Conservation (phyloP, 164 flowering plant species). For the Warburgia ugandensis region DNA sequence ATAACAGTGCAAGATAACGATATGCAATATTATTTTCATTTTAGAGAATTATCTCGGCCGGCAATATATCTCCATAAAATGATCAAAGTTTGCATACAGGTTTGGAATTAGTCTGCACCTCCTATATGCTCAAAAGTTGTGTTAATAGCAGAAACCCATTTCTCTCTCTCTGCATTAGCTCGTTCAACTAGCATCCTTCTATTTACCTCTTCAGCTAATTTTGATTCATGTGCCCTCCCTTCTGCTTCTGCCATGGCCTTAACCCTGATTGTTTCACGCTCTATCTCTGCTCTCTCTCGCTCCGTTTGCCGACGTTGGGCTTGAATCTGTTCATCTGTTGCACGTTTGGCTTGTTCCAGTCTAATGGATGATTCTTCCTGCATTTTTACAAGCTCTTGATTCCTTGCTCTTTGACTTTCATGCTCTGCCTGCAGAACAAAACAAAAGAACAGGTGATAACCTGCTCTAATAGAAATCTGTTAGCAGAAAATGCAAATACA, state of each 20-base stretch:
- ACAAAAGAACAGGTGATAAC: neutral
- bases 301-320: slow-evolving; percentile 80
- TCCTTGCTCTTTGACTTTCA: slow-evolving; percentile 72
- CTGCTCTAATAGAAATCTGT: neutral
- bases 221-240: slow-evolving; percentile 90
- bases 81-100: too few relatives aligned
- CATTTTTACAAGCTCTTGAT: slow-evolving; percentile 80
- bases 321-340: slow-evolving; percentile 88
- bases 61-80: too few relatives aligned
- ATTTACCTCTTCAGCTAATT: slow-evolving; percentile 79
- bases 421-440: slow-evolving; percentile 65
- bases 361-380: slow-evolving; percentile 81
- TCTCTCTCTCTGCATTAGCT: slow-evolving; percentile 80
- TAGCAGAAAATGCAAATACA: neutral
- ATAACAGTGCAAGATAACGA: too few relatives aligned
- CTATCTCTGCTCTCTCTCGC: slow-evolving; percentile 83
- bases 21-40: too few relatives aligned
- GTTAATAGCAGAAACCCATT: slow-evolving; percentile 96
- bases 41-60: too few relatives aligned
- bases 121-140: slow-evolving; percentile 89
- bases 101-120: slow-evolving; percentile 43
- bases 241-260: slow-evolving; percentile 92
- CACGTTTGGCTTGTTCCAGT: slow-evolving; percentile 69
- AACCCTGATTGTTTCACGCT: slow-evolving; percentile 80
- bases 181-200: slow-evolving; percentile 69